A percentile compares a stretch with the other conserved stretches of the same genome.
These are phyloP conservation scores for Pichia cactophila DNA, from an alignment of 1,139 yeast genomes.

Conservation along the genomic window DNA sequence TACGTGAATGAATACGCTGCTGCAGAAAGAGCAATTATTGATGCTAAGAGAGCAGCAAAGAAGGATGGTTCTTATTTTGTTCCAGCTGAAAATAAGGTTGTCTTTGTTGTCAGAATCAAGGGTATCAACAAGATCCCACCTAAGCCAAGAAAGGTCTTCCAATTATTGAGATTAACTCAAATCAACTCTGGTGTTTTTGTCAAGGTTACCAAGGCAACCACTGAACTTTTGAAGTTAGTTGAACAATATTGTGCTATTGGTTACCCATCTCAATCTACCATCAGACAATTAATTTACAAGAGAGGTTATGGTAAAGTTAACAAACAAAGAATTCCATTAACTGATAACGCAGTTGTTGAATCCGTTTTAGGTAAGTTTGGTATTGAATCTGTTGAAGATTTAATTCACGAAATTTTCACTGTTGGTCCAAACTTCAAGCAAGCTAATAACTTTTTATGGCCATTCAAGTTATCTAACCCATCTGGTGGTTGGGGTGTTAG, in stretches of 20 bases:
- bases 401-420: conserved; percentile 97
- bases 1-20: conserved; percentile 95
- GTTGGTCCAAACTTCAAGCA: conserved; percentile 99
- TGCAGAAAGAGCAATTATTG: conserved; percentile 87
- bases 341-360: conserved; percentile 94
- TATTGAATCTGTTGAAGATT: conserved; percentile 91
- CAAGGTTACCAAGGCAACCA: conserved; percentile 96
- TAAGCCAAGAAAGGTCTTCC: conserved; percentile 99
- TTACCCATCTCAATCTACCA: conserved; percentile 95
- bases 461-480: conserved; percentile 99
- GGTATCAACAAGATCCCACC: conserved; percentile 99
- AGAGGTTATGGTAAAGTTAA: conserved; percentile 99
- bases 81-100: conserved; percentile 94
- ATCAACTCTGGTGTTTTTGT: conserved; percentile 98
- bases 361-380: conserved; percentile 93
- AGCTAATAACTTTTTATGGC: conserved; percentile 99
- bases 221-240: conserved; percentile 92
- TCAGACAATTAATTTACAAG: conserved; percentile 97
- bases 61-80: conserved; percentile 95
- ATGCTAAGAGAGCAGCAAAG: conserved; percentile 94
- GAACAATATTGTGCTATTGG: conserved; percentile 99
- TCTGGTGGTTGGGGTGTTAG: conserved; percentile 99
- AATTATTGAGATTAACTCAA: conserved; percentile 94
- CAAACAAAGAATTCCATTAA: conserved; percentile 95
- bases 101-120: conserved; percentile 98